phyloP scores from a whole-genome alignment of 73 alveolate genomes.

The Tetrahymena borealis region DNA sequence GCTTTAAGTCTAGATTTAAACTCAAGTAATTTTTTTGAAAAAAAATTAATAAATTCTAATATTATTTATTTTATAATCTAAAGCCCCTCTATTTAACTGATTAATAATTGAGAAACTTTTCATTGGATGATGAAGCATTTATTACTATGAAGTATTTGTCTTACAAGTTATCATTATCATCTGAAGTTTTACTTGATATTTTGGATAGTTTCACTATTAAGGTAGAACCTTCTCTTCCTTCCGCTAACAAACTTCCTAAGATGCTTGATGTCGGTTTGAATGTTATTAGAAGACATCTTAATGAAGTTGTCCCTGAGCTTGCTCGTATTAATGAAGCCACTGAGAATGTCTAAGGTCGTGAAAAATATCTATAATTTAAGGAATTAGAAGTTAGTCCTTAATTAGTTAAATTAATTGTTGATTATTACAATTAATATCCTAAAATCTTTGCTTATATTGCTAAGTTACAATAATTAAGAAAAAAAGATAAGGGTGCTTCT shows the following conservation, averaged over 20 bases:
- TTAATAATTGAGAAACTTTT: background rate
- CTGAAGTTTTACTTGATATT: background rate
- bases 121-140: background rate
- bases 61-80: background rate
- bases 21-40: background rate
- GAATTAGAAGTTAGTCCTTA: conserved; percentile 16
- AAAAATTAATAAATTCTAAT: background rate
- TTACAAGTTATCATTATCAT: background rate
- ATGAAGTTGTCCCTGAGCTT: conserved; percentile 36
- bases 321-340: conserved; percentile 30
- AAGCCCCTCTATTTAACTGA: background rate
- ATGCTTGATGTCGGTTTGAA: conserved; percentile 29
- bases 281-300: conserved; percentile 15
- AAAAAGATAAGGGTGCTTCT: conserved; percentile 3
- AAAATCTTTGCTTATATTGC: background rate
- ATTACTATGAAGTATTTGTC: conserved; percentile 4
- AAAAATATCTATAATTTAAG: conserved; percentile 9
- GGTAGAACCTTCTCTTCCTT: background rate
- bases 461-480: background rate
- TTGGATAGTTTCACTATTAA: conserved; percentile 3
- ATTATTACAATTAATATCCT: conserved; percentile 19
- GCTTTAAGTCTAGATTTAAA: background rate
- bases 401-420: background rate
- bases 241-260: conserved; percentile 6
- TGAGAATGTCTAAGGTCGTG: conserved; percentile 6